Evolutionary conservation across 257 asterid species (phyloP).

Genomic region (Paraleonurus japonicus): DNA sequence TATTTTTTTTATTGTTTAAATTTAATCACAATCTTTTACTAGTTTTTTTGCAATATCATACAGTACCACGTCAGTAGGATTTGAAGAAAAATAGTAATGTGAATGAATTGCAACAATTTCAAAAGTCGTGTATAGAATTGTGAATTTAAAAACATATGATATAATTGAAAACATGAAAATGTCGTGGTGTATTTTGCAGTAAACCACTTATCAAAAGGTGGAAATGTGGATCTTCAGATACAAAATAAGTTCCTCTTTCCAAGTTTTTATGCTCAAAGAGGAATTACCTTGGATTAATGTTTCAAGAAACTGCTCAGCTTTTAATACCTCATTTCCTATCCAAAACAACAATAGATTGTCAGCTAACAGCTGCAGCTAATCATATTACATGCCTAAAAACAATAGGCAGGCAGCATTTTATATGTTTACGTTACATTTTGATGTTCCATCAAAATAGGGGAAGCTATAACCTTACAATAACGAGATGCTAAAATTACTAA

Average conservation of each 20-base stretch:
- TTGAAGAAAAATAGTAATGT: too few relatives aligned
- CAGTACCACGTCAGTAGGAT: too few relatives aligned
- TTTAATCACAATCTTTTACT: too few relatives aligned
- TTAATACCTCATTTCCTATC: conserved; percentile 72
- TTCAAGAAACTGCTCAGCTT: conserved; percentile 83
- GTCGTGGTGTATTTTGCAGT: too few relatives aligned
- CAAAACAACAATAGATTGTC: conserved; percentile 29
- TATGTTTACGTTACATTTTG: not conserved
- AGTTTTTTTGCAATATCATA: too few relatives aligned
- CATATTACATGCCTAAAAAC: not conserved
- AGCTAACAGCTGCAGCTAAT: conserved; percentile 10
- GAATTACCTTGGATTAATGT: conserved; percentile 72
- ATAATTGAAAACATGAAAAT: too few relatives aligned
- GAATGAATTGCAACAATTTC: too few relatives aligned
- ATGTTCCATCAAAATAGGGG: not conserved
- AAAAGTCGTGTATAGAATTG: too few relatives aligned
- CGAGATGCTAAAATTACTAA: not conserved
- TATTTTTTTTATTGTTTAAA: too few relatives aligned
- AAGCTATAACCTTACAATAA: not conserved
- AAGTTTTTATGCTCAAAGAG: not conserved
- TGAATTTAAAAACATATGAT: too few relatives aligned
- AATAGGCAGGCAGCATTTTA: not conserved
- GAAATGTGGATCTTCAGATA: too few relatives aligned
- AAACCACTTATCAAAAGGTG: too few relatives aligned
- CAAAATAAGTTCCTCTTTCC: conserved; percentile 12